Evolutionary conservation across 495 filamentous ascomycete species (phyloP), one percentile per base, ranked within the genome.

Genomic region (Evernia prunastri): DNA sequence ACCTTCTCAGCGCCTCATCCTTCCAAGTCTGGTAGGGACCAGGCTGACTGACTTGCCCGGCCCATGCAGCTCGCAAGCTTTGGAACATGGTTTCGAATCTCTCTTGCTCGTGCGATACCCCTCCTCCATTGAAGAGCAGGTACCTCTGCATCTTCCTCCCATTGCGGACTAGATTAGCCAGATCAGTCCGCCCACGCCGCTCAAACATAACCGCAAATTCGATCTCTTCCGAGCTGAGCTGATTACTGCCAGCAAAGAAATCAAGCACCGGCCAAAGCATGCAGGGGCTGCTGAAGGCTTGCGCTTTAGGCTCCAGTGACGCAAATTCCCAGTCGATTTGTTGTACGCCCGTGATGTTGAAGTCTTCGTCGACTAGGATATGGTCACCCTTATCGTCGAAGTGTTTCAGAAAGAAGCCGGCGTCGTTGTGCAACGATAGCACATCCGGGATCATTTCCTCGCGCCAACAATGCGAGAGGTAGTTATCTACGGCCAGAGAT

Each of bases 81-180:
- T 49, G 45, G 10, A 49, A 49, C 45, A 49, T 23, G 11, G 45
- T n/a, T 49, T 49, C 45, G 45, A 49, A 49, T 6, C 25, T n/a
- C n/a, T 49, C 45, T 23, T 13, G 45, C n/a, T 49, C 45, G 9
- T 49, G 6, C 1, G 20, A 13, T 25, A 25, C 7, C 20, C n/a
- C 7, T 49, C 45, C 45, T 11, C 45, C 45, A 49, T 6, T 1
- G 10, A 49, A 49, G 45, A 49, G 25, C n/a, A 49, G 20, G 4
- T 23, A 49, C 45, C 45, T 49, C 10, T 49, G 45, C 45, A 49
- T 49, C 45, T 49, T 49, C 45, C 45, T 49, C 45, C 45, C 45
- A 2, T 25, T 25, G n/a, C 45, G 45, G 25, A 49, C n/a, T n/a
- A 49, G 8, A 49, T 25, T 1, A 9, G 45, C 45, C 45, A 49